Percentiles rank a stretch among this genome's conserved stretches.
Evolutionary conservation across 2,329 filamentous ascomycete species (phyloP).

Genomic region (Rutstroemia sp.): DNA sequence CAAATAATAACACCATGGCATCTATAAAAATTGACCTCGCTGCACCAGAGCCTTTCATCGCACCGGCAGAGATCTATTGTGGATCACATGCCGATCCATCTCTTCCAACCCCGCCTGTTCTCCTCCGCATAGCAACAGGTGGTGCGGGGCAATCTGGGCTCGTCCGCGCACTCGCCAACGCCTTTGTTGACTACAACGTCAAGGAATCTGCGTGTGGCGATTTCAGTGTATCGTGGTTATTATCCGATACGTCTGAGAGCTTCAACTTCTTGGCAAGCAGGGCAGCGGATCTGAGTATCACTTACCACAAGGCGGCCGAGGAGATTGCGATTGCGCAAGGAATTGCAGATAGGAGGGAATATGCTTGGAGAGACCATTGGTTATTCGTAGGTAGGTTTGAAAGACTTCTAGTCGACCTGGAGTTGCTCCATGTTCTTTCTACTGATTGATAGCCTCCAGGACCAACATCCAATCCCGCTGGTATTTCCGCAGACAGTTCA

Average conservation of each 20-base stretch:
- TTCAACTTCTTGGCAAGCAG: constrained; percentile 37
- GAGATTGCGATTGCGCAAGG: constrained; percentile 36
- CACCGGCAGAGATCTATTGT: constrained; percentile 9
- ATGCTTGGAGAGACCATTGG: constrained; percentile 41
- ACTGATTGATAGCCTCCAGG: constrained; percentile 2
- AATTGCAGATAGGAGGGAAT: constrained; percentile 33
- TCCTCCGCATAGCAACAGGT: constrained; percentile 28
- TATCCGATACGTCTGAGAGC: constrained; percentile 38
- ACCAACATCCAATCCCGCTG: constrained; percentile 30
- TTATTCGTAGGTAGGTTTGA: constrained; percentile 33
- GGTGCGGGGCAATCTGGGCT: constrained; percentile 31
- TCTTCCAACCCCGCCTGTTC: neutral
- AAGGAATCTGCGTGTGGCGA: constrained; percentile 22
- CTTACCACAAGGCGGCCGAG: constrained; percentile 37
- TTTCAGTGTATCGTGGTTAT: constrained; percentile 39
- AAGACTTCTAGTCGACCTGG: neutral
- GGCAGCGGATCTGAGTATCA: constrained; percentile 38
- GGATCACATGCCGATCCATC: neutral
- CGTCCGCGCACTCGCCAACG: constrained; percentile 31
- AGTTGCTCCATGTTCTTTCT: neutral
- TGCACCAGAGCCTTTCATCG: constrained; percentile 3
- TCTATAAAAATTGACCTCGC: neutral
- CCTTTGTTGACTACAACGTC: constrained; percentile 31
- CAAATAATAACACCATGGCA: neutral
- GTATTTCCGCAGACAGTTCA: constrained; percentile 24